A percentile compares a stretch with the other conserved stretches of the same genome.
These are phyloP conservation scores for Solanum pinnatisectum DNA, from an alignment of 257 asterid species.

Conservation along the genomic window DNA sequence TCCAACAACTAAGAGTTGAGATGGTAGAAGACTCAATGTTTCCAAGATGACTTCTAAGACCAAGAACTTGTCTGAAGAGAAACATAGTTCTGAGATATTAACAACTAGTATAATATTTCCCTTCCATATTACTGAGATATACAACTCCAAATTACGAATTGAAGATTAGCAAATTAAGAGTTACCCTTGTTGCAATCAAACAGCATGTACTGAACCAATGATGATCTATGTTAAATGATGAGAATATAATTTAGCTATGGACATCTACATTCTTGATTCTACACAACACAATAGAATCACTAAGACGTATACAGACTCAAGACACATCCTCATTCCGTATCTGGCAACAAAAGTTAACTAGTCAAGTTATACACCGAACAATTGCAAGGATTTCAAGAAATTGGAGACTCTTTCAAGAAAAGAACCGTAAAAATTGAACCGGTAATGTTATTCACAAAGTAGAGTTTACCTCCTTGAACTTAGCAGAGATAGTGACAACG, in stretches of 20 bases:
- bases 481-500: conserved; percentile 44
- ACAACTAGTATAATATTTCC: not conserved
- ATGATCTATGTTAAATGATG: not conserved
- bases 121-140: not conserved
- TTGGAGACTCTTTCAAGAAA: not conserved
- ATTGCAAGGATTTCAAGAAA: not conserved
- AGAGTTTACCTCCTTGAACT: conserved; percentile 28
- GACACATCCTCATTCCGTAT: not conserved
- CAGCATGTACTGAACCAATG: not conserved
- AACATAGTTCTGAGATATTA: not conserved
- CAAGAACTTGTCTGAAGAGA: not conserved
- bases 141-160: not conserved
- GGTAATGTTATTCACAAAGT: not conserved
- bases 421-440: not conserved
- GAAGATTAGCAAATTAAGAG: not conserved
- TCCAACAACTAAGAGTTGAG: not conserved
- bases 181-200: not conserved
- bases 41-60: not conserved
- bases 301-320: not conserved
- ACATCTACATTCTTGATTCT: not conserved
- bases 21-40: not conserved
- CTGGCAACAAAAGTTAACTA: not conserved
- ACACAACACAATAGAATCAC: not conserved
- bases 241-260: not conserved
- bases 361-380: not conserved